phyloP scores from a whole-genome alignment of 257 asterid species.

The Rhazya stricta region DNA sequence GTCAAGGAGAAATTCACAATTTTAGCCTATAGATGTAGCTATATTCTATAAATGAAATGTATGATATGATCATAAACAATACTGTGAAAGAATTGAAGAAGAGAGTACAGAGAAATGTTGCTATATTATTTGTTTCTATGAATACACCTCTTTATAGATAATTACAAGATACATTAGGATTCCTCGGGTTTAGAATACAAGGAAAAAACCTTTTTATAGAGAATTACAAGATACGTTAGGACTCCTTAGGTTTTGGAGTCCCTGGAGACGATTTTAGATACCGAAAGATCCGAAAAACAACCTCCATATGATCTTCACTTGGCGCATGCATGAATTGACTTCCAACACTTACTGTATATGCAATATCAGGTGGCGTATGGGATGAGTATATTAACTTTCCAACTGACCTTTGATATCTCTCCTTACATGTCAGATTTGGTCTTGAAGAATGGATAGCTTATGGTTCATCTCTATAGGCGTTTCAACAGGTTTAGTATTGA shows the following conservation, averaged over 20 bases:
- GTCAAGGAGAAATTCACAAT: constrained; percentile 6
- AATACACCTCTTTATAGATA: too few relatives aligned
- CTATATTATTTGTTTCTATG: too few relatives aligned
- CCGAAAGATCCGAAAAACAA: background rate
- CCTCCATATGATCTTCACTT: background rate
- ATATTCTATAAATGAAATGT: constrained; percentile 35
- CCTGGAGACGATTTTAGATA: background rate
- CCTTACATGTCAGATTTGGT: background rate
- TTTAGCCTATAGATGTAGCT: constrained; percentile 10
- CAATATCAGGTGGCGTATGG: background rate
- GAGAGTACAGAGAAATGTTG: too few relatives aligned
- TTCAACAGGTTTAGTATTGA: too few relatives aligned
- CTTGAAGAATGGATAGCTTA: background rate
- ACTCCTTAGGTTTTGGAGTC: too few relatives aligned
- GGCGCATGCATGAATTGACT: background rate
- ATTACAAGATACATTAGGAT: too few relatives aligned
- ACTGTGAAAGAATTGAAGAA: background rate
- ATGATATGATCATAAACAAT: constrained; percentile 17
- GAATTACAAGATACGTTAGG: too few relatives aligned
- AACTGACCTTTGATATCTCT: background rate
- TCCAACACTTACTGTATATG: too few relatives aligned
- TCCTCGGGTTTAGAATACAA: too few relatives aligned
- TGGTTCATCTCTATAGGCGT: background rate
- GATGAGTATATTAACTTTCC: background rate
- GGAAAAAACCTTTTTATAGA: too few relatives aligned